Evolutionary conservation across 2,329 filamentous ascomycete species (phyloP), one percentile per base, ranked within the genome.

Genomic region (Chaetomium globosum): DNA sequence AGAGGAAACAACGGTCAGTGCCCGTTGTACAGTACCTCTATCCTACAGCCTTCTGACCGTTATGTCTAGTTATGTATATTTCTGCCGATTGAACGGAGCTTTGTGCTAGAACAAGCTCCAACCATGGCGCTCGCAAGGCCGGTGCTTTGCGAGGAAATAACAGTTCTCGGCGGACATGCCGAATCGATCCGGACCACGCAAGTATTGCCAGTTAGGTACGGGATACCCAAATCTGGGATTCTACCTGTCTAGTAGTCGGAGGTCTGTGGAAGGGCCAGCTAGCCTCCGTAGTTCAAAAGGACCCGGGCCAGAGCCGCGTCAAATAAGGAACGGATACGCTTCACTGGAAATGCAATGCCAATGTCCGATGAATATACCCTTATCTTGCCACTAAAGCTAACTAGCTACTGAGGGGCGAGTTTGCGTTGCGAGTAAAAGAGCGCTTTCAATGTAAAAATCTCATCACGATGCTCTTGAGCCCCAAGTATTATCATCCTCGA

Each of bases 1-100:
- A 86, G 94, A 77, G 94, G 94, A 72, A 98, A 98, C 80, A 98
- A 98, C 75, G 94, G 94, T 96, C 72, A 74, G 80, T 55, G 9
- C 5, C 46, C 64, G n/a, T 64, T 46, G 6, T n/a, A 10, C 16
- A 28, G 21, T 12, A n/a, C 12, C 23, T 13, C 33, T 10, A 5
- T 33, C n/a, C 16, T 51, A 16, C 9, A 7, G 10, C 1, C 43
- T 9, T 16, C 51, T 67, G 46, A 72, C 57, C 19, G 8, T 19
- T 9, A 33, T 2, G 21, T 31, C 2, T 63, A 89, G 87, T 89
- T 65, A 89, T 89, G 87, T 89, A 89, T 72, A 89, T 89, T 69
- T 88, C 87, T 30, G 87, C 87, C 66, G 87, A 89, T 72, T 85
- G 78, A 78, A 23, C 9, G 31, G 23, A 19, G n/a, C 36, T 21